These are phyloP conservation scores for Madurella fahalii DNA, from an alignment of 2,329 filamentous ascomycete species.

Conservation along the genomic window DNA sequence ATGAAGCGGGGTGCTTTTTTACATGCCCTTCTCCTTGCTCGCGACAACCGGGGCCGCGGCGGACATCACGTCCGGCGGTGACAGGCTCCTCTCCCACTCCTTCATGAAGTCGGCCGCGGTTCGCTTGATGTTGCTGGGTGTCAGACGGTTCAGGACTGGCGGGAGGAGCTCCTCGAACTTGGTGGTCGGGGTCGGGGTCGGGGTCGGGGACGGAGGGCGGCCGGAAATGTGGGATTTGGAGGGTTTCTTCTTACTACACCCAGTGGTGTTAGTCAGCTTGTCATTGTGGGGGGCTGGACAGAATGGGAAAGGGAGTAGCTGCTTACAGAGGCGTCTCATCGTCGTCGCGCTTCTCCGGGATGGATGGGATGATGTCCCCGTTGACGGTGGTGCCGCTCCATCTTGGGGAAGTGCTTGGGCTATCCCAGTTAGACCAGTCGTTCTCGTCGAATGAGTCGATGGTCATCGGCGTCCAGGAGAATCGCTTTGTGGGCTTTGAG, in stretches of 20 bases:
- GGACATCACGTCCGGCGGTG: constrained; percentile 37
- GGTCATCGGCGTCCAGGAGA: constrained; percentile 57
- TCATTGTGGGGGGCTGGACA: not conserved
- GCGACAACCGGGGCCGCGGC: not conserved
- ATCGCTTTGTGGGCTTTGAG: constrained; percentile 48
- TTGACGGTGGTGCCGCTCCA: constrained; percentile 61
- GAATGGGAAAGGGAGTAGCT: constrained; percentile 4
- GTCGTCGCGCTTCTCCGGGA: constrained; percentile 47
- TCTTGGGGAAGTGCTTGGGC: constrained; percentile 49
- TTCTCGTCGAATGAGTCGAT: constrained; percentile 56
- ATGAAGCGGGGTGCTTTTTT: not conserved
- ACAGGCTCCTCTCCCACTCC: constrained; percentile 82
- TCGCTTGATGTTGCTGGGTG: constrained; percentile 71
- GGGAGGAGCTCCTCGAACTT: constrained; percentile 58
- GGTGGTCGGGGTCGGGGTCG: constrained; percentile 27
- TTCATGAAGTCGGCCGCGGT: constrained; percentile 84
- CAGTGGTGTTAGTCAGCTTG: not conserved
- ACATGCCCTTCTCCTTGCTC: constrained; percentile 13
- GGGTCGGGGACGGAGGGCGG: constrained; percentile 5
- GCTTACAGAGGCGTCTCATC: constrained; percentile 47
- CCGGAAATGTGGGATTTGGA: constrained; percentile 15
- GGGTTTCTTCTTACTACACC: constrained; percentile 28
- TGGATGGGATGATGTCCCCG: constrained; percentile 41
- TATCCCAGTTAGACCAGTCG: constrained; percentile 64
- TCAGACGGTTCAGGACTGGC: constrained; percentile 66